Evolutionary conservation across 148 eudicot genomes (phyloP).

Genomic region (Cornus kousa): DNA sequence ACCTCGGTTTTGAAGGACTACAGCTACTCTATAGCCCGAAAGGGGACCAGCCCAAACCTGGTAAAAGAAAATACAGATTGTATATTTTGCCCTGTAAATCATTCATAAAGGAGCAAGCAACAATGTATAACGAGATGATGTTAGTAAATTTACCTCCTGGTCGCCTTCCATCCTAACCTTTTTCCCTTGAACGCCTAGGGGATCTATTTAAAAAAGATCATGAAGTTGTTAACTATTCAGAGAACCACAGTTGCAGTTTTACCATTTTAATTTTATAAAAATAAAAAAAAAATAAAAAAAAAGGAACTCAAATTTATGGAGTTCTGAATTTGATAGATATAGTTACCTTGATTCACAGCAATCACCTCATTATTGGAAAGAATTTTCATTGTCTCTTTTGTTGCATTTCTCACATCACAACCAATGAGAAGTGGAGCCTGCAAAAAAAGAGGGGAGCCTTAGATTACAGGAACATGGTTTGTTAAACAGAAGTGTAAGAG

Average conservation of each 20-base stretch:
- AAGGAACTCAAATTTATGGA: no score
- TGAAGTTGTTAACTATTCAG: background rate
- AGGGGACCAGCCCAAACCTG: conserved; percentile 86
- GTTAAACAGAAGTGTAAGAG: background rate
- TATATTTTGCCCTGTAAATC: no score
- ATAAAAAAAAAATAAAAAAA: no score
- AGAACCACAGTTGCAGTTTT: no score
- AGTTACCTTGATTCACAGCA: conserved; percentile 74
- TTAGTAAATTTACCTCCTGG: conserved; percentile 45
- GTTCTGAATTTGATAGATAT: background rate
- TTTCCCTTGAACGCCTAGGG: conserved; percentile 77
- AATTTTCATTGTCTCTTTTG: conserved; percentile 54
- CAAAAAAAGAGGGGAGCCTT: background rate
- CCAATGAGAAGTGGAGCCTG: conserved; percentile 88
- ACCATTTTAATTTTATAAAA: no score
- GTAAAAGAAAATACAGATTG: background rate
- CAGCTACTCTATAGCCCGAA: conserved; percentile 55
- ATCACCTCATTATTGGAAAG: conserved; percentile 63
- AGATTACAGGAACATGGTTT: background rate
- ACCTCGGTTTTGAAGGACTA: conserved; percentile 59
- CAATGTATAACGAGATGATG: background rate
- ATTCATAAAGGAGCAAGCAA: background rate
- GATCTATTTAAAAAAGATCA: conserved; percentile 38
- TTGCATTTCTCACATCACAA: conserved; percentile 58
- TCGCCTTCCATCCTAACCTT: conserved; percentile 65